These are phyloP conservation scores for Angomonas deanei DNA, from an alignment of 208 protist species.

Conservation along the genomic window DNA sequence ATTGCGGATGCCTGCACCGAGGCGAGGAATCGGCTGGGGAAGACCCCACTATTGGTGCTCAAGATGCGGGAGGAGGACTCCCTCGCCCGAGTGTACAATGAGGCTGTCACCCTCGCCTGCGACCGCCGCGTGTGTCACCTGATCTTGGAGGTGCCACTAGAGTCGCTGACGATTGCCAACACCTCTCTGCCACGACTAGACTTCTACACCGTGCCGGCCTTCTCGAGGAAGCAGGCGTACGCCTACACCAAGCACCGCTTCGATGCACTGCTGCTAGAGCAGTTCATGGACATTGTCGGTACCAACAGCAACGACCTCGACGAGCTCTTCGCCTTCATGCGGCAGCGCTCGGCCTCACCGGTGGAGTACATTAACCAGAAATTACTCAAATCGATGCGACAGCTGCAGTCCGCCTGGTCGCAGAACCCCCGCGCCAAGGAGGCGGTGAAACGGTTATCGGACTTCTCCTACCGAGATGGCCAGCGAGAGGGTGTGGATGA, in stretches of 20 bases:
- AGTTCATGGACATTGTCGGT: slow-evolving; percentile 62
- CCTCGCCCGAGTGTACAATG: slow-evolving; percentile 53
- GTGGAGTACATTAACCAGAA: slow-evolving; percentile 72
- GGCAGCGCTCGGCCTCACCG: slow-evolving; percentile 47
- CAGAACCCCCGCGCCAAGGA: slow-evolving; percentile 27
- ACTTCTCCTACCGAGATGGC: slow-evolving; percentile 62
- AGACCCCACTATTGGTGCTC: slow-evolving; percentile 49
- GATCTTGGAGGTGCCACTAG: slow-evolving; percentile 73
- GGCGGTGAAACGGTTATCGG: slow-evolving; percentile 52
- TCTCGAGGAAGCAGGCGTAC: slow-evolving; percentile 59
- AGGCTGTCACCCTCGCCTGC: slow-evolving; percentile 48
- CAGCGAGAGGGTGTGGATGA: slow-evolving; percentile 65
- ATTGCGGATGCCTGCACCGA: slow-evolving; percentile 63
- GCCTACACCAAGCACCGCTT: slow-evolving; percentile 66
- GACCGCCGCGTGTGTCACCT: slow-evolving; percentile 72
- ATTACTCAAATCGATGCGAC: slow-evolving; percentile 75
- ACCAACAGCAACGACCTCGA: slow-evolving; percentile 86
- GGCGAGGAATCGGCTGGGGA: slow-evolving; percentile 48
- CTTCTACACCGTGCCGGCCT: slow-evolving; percentile 79
- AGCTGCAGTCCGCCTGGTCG: slow-evolving; percentile 63
- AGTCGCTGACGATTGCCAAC: slow-evolving; percentile 65
- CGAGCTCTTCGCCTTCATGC: slow-evolving; percentile 70
- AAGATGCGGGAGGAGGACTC: slow-evolving; percentile 61
- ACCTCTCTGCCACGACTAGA: slow-evolving; percentile 69
- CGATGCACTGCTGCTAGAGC: slow-evolving; percentile 57